A percentile compares a stretch with the other conserved stretches of the same genome.
Evolutionary conservation across 306 rosid species (phyloP).

Genomic region (Corylus avellana): DNA sequence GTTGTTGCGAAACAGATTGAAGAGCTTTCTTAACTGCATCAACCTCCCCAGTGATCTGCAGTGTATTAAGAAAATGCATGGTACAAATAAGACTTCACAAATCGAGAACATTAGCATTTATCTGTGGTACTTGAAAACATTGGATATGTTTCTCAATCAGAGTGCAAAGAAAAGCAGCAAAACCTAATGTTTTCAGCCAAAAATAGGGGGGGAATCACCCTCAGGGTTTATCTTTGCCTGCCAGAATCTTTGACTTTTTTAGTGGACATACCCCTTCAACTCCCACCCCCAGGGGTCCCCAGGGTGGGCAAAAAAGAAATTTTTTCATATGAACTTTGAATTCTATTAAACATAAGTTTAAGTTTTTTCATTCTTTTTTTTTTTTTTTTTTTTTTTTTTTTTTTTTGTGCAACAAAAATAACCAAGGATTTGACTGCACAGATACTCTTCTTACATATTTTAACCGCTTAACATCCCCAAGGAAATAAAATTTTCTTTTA

Average conservation of each 20-base stretch:
- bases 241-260: no score
- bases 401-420: background rate
- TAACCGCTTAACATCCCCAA: background rate
- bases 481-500: background rate
- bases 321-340: no score
- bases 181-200: background rate
- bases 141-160: background rate
- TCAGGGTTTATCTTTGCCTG: no score
- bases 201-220: background rate
- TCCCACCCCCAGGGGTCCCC: no score
- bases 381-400: no score
- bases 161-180: background rate
- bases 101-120: background rate
- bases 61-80: conserved; percentile 14
- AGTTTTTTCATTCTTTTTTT: no score
- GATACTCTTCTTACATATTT: background rate
- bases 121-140: background rate
- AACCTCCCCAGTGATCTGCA: conserved; percentile 79
- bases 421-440: background rate
- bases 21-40: conserved; percentile 85
- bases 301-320: no score
- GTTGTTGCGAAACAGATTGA: conserved; percentile 66
- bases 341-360: no score
- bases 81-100: conserved; percentile 11
- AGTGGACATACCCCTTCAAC: no score